Percentiles rank a stretch among this genome's conserved stretches.
phyloP scores from a whole-genome alignment of 176 grass and related monocot species.

The Tillandsia leiboldiana region DNA sequence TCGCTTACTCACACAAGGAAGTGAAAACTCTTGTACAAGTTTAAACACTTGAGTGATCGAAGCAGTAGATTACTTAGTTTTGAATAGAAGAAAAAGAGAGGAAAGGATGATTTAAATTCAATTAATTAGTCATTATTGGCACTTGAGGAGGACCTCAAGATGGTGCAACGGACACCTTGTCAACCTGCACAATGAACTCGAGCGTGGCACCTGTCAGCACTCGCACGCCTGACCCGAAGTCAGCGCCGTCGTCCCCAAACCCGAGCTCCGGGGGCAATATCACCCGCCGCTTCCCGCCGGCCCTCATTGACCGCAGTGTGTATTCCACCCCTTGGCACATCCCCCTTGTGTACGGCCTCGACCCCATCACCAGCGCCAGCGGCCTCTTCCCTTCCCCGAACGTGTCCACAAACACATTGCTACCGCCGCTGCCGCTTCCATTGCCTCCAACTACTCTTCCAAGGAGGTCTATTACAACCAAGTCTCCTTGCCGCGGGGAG shows the following conservation, averaged over 20 bases:
- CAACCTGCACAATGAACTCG: slow-evolving; percentile 81
- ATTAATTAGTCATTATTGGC: too few species aligned
- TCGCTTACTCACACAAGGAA: too few species aligned
- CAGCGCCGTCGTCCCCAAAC: slow-evolving; percentile 77
- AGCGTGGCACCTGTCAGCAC: slow-evolving; percentile 42
- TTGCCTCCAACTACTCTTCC: slow-evolving; percentile 34
- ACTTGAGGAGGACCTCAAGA: slow-evolving; percentile 21
- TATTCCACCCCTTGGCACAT: slow-evolving; percentile 87
- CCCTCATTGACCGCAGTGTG: slow-evolving; percentile 56
- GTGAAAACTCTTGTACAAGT: too few species aligned
- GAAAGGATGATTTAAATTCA: too few species aligned
- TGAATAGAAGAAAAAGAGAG: too few species aligned
- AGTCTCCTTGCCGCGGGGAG: slow-evolving; percentile 45
- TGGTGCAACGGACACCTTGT: slow-evolving; percentile 92
- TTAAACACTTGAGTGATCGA: too few species aligned
- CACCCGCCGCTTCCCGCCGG: slow-evolving; percentile 70
- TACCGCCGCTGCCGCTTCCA: not conserved
- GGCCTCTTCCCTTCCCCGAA: slow-evolving; percentile 65
- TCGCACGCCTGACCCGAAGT: slow-evolving; percentile 38
- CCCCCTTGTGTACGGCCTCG: slow-evolving; percentile 83
- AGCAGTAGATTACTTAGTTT: too few species aligned
- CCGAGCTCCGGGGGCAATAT: slow-evolving; percentile 40
- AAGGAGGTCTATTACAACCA: slow-evolving; percentile 91
- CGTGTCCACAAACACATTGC: slow-evolving; percentile 65
- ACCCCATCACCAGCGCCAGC: slow-evolving; percentile 79